Percentiles rank a stretch among this genome's conserved stretches.
phyloP scores from a whole-genome alignment of 75 land plant genomes.

The Picea glauca region DNA sequence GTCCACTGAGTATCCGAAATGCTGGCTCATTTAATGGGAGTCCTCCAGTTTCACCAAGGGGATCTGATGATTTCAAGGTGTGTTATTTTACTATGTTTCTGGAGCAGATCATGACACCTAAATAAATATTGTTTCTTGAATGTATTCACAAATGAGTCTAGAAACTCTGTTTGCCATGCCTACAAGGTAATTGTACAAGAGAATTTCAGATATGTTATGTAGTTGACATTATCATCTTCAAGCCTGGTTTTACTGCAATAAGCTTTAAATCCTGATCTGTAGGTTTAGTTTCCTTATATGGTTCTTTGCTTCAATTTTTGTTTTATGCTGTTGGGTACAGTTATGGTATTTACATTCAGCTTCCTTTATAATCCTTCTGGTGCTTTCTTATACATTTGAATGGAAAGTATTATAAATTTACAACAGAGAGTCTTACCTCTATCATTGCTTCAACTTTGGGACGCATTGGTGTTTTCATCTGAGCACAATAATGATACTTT shows the following conservation, averaged over 20 bases:
- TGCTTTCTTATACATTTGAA: no score
- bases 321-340: not conserved
- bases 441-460: no score
- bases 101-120: not conserved
- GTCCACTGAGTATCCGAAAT: slow-evolving; percentile 4
- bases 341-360: no score
- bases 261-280: not conserved
- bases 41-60: slow-evolving; percentile 61
- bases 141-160: not conserved
- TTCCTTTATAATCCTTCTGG: no score
- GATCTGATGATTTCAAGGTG: slow-evolving; percentile 32
- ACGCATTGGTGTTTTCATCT: no score
- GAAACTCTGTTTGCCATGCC: not conserved
- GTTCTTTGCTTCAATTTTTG: not conserved
- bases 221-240: not conserved
- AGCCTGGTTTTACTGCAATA: slow-evolving; percentile 4
- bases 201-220: not conserved
- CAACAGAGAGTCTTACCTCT: no score
- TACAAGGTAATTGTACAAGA: not conserved
- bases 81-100: not conserved
- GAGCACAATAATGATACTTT: no score
- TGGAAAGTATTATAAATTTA: no score
- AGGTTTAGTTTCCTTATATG: not conserved
- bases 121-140: not conserved
- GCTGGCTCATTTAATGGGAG: slow-evolving; percentile 20